Evolutionary conservation across 2,329 filamentous ascomycete genomes (phyloP), one percentile per base, ranked within the genome.

Genomic region (Calonectria montana): DNA sequence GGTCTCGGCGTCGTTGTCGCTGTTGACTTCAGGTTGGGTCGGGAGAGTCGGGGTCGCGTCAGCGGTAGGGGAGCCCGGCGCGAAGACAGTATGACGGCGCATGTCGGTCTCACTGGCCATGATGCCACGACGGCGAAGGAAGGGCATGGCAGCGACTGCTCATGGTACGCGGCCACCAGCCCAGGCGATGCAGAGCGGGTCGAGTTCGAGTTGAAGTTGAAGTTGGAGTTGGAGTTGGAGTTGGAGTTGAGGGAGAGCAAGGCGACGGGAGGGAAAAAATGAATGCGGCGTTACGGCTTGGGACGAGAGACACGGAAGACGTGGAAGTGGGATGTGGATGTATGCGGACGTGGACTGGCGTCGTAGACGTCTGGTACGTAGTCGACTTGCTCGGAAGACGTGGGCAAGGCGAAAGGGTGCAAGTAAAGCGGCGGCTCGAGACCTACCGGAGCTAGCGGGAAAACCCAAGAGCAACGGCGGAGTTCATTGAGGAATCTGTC

Each of bases 101-200:
- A 89, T 89, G 75, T 91, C 88, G 73, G 85, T 86, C 80, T 91
- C 89, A 86, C 87, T 90, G 83, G 86, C 88, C 86, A 87, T 84
- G 78, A 88, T 89, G 84, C 88, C 89, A 81, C 88, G 89, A 82
- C 89, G 89, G 84, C 89, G 89, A 83, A 91, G 85, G 77, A 91
- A 90, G 79, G 89, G 88, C 89, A 91, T 91, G 79, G 75, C 83
- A 80, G 80, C 81, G 79, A 79, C 77, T 80, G 81, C 73, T 84
- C 84, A 86, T 86, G 80, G 74, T 83, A 81, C 77, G 77, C 76
- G 70, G 79, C 76, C 77, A 77, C 76, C 77, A 77, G 75, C 74
- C 78, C 69, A 67, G 73, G 72, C 72, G 64, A 67, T 72, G 55
- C 66, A 55, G 70, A 55, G 27, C 50, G 62, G 50, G 57, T 59